phyloP scores from a whole-genome alignment of 345 rosid species.

The Brassica carinata region DNA sequence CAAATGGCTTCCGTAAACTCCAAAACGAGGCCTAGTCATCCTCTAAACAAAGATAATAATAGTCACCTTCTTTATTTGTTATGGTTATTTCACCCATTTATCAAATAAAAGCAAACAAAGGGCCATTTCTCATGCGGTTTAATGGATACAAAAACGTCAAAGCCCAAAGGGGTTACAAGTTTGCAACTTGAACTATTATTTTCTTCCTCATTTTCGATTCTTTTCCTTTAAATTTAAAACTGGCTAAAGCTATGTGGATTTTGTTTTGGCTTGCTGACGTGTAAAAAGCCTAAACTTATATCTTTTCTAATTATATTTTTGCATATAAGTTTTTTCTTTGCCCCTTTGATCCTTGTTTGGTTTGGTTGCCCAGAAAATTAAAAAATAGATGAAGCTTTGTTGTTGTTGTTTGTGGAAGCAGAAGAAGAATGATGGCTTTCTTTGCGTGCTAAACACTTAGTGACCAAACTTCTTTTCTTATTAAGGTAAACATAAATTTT shows the following conservation, averaged over 20 bases:
- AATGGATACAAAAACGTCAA: not conserved
- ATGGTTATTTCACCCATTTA: not conserved
- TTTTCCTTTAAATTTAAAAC: constrained; percentile 1
- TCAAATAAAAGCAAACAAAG: constrained; percentile 8
- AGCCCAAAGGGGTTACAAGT: not conserved
- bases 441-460: constrained; percentile 28
- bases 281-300: constrained; percentile 4
- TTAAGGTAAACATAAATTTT: constrained; percentile 18
- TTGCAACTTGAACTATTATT: not conserved
- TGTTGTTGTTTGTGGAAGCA: constrained; percentile 27
- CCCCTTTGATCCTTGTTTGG: constrained; percentile 37
- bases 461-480: constrained; percentile 26
- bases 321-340: constrained; percentile 10
- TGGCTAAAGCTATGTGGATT: not conserved
- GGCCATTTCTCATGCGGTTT: constrained; percentile 23
- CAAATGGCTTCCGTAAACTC: not conserved
- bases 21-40: not conserved
- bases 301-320: constrained; percentile 3
- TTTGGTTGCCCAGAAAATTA: constrained; percentile 44
- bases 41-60: not conserved
- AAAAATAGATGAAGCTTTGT: constrained; percentile 18
- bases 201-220: not conserved
- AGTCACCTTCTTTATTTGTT: not conserved
- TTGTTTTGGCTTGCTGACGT: constrained; percentile 14
- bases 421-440: constrained; percentile 28